Percentiles rank a stretch among this genome's conserved stretches.
Evolutionary conservation across 805 yeast genomes (phyloP).

Genomic region (Teunomyces gatunensis): DNA sequence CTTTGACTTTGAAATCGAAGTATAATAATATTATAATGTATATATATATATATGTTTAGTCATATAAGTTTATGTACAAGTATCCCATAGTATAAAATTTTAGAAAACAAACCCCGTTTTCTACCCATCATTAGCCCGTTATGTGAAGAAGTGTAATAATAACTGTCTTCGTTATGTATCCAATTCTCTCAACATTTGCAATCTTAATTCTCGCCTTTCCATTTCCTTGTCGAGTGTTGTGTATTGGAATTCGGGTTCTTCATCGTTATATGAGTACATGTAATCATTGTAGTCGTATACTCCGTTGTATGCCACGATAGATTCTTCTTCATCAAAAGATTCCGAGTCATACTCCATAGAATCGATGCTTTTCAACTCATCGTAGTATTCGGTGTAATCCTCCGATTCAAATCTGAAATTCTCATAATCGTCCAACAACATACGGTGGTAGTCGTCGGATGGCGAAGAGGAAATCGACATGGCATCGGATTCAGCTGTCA

Average conservation of each 20-base stretch:
- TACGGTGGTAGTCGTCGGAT: background rate
- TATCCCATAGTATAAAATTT: background rate
- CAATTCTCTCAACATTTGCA: constrained; percentile 36
- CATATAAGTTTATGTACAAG: constrained; percentile 3
- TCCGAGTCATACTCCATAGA: constrained; percentile 17
- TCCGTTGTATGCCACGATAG: constrained; percentile 9
- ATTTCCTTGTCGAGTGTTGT: constrained; percentile 24
- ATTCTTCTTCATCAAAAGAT: constrained; percentile 19
- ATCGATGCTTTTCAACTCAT: constrained; percentile 11
- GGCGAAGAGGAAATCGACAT: background rate
- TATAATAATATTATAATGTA: background rate
- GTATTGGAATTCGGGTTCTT: constrained; percentile 4
- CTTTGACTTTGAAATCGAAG: constrained; percentile 16
- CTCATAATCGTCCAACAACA: background rate
- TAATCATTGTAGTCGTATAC: constrained; percentile 10
- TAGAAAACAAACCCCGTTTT: no score
- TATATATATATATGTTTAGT: background rate
- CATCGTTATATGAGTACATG: constrained; percentile 10
- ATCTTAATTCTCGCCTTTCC: constrained; percentile 38
- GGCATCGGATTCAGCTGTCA: background rate
- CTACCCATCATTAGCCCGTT: background rate
- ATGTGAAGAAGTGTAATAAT: background rate
- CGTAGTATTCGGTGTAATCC: constrained; percentile 22
- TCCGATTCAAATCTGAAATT: constrained; percentile 19
- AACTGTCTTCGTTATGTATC: constrained; percentile 6